These are phyloP conservation scores for Basipetospora sp. DNA, from an alignment of 2,329 filamentous ascomycete genomes.

Conservation along the genomic window DNA sequence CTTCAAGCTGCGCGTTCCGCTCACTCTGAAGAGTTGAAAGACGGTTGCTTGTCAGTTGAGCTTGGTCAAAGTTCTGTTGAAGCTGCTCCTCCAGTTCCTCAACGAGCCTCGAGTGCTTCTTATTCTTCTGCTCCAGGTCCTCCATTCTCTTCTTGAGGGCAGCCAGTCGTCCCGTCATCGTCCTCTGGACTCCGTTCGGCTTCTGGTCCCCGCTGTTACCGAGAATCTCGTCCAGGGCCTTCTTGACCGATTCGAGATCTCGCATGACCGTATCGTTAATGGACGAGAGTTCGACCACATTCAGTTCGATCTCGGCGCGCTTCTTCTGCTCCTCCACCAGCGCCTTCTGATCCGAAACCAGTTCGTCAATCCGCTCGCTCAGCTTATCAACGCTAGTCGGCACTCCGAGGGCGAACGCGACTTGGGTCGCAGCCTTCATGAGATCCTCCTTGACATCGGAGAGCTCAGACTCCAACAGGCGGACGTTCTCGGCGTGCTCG, in stretches of 20 bases:
- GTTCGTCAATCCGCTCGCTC: constrained; percentile 42
- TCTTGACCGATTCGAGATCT: constrained; percentile 47
- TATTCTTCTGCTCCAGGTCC: constrained; percentile 54
- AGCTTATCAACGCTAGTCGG: constrained; percentile 56
- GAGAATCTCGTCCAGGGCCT: constrained; percentile 37
- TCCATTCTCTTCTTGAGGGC: constrained; percentile 50
- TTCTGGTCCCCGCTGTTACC: constrained; percentile 27
- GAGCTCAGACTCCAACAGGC: constrained; percentile 46
- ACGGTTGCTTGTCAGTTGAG: constrained; percentile 70
- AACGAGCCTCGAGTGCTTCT: constrained; percentile 81
- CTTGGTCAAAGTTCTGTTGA: constrained; percentile 86
- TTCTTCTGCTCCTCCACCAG: constrained; percentile 45
- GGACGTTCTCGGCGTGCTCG: constrained; percentile 43
- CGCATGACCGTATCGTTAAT: constrained; percentile 46
- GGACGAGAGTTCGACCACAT: constrained; percentile 38
- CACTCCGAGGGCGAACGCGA: constrained; percentile 44
- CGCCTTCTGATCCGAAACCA: constrained; percentile 40
- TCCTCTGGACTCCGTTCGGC: constrained; percentile 13
- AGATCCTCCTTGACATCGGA: constrained; percentile 51
- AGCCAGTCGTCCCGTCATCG: constrained; percentile 10
- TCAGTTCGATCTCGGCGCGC: constrained; percentile 34
- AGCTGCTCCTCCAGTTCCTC: constrained; percentile 96
- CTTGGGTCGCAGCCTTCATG: constrained; percentile 47
- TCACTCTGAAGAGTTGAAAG: constrained; percentile 69
- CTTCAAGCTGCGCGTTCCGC: constrained; percentile 60